Evolutionary conservation across 352 stramenopile species (phyloP), one percentile per base, ranked within the genome.

Genomic region (Globisporangium rhizosaccharum): DNA sequence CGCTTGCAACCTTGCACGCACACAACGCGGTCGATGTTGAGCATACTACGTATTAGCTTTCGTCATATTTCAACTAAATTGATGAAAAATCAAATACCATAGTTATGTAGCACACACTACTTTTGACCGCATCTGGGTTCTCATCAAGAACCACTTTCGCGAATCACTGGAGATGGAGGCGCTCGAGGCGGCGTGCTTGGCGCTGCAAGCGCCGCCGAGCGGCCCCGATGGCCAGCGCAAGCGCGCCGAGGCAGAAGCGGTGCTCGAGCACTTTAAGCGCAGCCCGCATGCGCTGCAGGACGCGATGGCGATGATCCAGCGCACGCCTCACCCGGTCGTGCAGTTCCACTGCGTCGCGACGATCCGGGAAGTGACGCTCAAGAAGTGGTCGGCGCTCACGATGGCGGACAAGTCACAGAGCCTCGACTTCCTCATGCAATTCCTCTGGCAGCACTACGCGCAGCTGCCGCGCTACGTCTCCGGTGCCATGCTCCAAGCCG

Each of bases 261-360:
- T 92, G 50, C 66, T 94, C 49, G 70, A 86, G 44, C 79, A 90
- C 58, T 94, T 94, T 66, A 94, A 94, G 69, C 75, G 79, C 54
- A 91, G 80, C n/a, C 81, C 82, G 2, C 67, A 71, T 26, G 82
- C 82, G 47, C 71, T 90, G 2, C 17, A 52, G 1, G 83, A 94
- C 53, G 66, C 85, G 30, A 85, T 88, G 68, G 57, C 58, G 37
- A 62, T 88, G 41, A 68, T 94, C 42, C 61, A 62, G 37, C 47
- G 62, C 36, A 68, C 77, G 18, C 68, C 61, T 26, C 73, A 76
- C 17, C 60, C 77, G 14, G 68, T 92, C 46, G 82, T 92, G 53
- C 80, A 89, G 54, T 94, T 94, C 67, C 81, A 94, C 61, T 92
- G 83, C 51, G 66, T 94, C 18, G 78, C 76, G 18, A 85, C 83